Evolutionary conservation across 306 rosid genomes (phyloP).

Genomic region (Dalbergia oliveri): DNA sequence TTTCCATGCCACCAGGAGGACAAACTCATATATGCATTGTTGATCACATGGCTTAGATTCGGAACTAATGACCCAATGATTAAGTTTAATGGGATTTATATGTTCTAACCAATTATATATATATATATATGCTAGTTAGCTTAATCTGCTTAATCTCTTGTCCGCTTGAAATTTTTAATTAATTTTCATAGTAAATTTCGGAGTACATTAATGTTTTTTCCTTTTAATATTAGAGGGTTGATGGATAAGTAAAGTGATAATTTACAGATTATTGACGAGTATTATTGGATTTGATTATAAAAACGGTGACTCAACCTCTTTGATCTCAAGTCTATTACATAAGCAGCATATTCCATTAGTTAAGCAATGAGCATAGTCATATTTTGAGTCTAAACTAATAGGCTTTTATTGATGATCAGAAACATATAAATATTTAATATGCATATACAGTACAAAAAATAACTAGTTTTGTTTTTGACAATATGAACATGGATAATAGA

Average conservation of each 20-base stretch:
- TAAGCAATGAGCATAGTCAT: background rate
- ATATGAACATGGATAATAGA: constrained; percentile 46
- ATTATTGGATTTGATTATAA: background rate
- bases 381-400: background rate
- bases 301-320: background rate
- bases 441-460: background rate
- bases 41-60: constrained; percentile 49
- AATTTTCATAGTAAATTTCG: background rate
- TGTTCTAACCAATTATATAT: background rate
- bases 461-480: background rate
- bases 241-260: background rate
- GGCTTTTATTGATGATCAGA: background rate
- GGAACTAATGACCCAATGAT: constrained; percentile 53
- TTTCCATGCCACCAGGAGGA: constrained; percentile 46
- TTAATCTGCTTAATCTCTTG: constrained; percentile 22
- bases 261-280: background rate
- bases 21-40: constrained; percentile 42
- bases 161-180: background rate
- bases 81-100: constrained; percentile 21
- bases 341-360: constrained; percentile 2
- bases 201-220: background rate
- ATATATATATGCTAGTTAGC: background rate
- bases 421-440: background rate
- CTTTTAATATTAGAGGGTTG: background rate
- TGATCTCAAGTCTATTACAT: background rate